A percentile compares a stretch with the other conserved stretches of the same genome.
phyloP scores from a whole-genome alignment of 306 rosid species.

The Mimosa pudica region DNA sequence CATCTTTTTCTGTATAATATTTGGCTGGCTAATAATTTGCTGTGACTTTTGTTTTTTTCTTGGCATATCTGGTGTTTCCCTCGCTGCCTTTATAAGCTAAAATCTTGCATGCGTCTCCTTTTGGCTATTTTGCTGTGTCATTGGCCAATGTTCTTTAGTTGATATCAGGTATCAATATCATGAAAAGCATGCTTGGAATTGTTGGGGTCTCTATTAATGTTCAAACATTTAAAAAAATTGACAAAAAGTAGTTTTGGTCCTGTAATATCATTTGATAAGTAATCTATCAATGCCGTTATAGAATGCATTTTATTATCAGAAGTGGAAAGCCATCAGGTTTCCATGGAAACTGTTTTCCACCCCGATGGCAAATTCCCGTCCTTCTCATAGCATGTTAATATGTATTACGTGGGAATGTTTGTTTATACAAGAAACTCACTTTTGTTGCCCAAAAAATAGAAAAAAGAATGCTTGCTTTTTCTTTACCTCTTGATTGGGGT shows the following conservation, averaged over 20 bases:
- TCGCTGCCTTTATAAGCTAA: not conserved
- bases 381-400: not conserved
- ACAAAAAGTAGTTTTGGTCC: not conserved
- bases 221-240: not conserved
- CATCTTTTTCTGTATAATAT: not conserved
- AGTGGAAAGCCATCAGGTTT: not conserved
- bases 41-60: not conserved
- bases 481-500: not conserved
- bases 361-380: no score
- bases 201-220: not conserved
- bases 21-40: not conserved
- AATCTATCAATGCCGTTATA: not conserved
- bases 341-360: not conserved
- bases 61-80: not conserved
- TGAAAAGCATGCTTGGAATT: not conserved
- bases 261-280: not conserved
- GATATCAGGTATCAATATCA: slow-evolving; percentile 1
- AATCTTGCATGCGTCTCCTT: not conserved
- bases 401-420: no score
- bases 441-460: no score
- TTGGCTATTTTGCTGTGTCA: not conserved
- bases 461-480: not conserved
- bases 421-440: no score
- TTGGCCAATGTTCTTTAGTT: not conserved
- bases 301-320: not conserved